Conservation (phyloP, 306 rosid species). For the Citrullus amarus region DNA sequence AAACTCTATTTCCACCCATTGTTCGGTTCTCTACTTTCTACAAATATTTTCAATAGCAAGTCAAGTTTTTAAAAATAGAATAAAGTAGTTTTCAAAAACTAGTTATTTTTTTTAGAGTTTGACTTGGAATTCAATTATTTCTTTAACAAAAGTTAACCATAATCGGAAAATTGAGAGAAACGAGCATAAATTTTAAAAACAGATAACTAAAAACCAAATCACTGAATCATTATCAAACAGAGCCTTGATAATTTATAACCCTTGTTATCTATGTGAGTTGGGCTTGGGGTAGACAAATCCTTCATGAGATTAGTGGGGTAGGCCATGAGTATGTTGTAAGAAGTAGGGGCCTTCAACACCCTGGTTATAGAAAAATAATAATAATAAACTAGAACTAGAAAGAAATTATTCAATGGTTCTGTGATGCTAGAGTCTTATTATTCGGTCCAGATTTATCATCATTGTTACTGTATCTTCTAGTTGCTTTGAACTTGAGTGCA, state of each 20-base stretch:
- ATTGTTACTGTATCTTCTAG: not conserved
- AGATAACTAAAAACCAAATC: too few relatives aligned
- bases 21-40: too few relatives aligned
- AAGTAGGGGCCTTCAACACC: not conserved
- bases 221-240: not conserved
- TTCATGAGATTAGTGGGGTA: not conserved
- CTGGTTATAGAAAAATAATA: not conserved
- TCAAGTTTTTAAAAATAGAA: too few relatives aligned
- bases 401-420: not conserved
- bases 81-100: too few relatives aligned
- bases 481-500: not conserved
- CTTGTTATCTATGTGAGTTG: not conserved
- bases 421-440: not conserved
- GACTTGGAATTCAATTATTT: too few relatives aligned
- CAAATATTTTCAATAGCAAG: too few relatives aligned
- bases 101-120: too few relatives aligned
- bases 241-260: not conserved
- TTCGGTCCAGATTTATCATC: not conserved
- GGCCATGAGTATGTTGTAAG: not conserved
- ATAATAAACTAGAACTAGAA: not conserved
- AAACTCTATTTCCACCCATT: too few relatives aligned
- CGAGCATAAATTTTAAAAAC: too few relatives aligned
- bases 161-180: too few relatives aligned
- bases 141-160: too few relatives aligned
- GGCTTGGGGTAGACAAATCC: not conserved